Evolutionary conservation across 163 green algal genomes (phyloP).

Genomic region (Volvox carteri): DNA sequence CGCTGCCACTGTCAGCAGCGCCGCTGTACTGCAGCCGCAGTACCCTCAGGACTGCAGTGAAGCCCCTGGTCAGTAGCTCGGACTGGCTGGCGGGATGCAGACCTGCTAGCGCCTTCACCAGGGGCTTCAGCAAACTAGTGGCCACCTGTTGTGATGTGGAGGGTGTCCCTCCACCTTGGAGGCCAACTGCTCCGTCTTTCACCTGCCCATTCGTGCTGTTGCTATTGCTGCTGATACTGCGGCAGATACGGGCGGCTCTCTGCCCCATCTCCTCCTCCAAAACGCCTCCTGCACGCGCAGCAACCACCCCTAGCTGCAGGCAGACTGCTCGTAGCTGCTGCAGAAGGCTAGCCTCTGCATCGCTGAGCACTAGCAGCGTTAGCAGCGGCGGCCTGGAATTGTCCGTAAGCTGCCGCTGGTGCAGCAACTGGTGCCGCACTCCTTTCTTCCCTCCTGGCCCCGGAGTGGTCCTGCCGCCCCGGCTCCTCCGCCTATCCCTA

Average conservation of each 20-base stretch:
- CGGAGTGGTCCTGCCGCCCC: too few species aligned
- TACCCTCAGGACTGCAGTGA: background rate
- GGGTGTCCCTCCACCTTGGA: background rate
- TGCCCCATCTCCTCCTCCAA: conserved; percentile 9
- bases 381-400: too few species aligned
- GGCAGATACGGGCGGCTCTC: background rate
- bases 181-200: background rate
- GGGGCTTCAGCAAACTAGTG: background rate
- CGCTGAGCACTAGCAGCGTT: background rate
- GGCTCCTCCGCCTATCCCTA: too few species aligned
- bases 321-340: background rate
- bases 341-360: background rate
- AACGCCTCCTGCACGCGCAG: background rate
- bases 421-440: background rate
- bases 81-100: conserved; percentile 9
- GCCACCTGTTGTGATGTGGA: background rate
- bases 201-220: background rate
- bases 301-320: background rate
- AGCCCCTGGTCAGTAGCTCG: background rate
- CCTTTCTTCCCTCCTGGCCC: background rate
- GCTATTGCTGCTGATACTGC: background rate
- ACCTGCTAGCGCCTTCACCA: background rate
- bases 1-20: background rate
- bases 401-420: too few species aligned
- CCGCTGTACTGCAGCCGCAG: background rate